Base-by-base conservation (phyloP, 441 rosid species). In the Gossypium aridum region DNA sequence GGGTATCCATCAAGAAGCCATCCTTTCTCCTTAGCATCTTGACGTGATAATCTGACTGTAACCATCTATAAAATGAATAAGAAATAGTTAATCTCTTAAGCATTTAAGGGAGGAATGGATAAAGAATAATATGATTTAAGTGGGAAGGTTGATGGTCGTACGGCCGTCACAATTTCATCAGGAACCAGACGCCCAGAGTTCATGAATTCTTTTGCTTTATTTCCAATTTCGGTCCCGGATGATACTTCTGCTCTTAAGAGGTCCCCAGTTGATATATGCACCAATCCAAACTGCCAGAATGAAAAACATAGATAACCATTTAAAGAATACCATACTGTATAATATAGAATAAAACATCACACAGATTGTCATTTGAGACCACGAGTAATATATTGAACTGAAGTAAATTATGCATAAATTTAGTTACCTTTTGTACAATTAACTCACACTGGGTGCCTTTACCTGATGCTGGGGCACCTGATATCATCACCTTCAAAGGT, bases 1-100 rank as follows among this genome's bases (percentile, higher is more conserved):
- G 98, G 99, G 79, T 86, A 92, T 26, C 99, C 99, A 86, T 95
- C 98, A 19, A 92, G 90, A 83, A 92, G 98, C 99, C 99, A 95
- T 56, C 98, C 98, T n/a, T 77, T 86, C 74, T 83, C 82, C 85
- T 86, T 87, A 74, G 86, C 93, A 81, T 95, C 99, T 79, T 87
- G 85, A 39, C 79, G 81, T 14, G 94, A 86, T 83, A 95, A 82
- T 71, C 98, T 80, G 66, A 80, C 78, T 2, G 85, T 85, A 76
- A 91, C 93, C 97, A 95, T 92, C 98, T 95, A 75, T 26, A 79
- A 60, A 77, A 47, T 13, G 67, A 54, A 45, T 61, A 75, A 17
- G 22, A 23, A 49, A 74, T 25, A 49, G 23, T 55, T 19, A 56
- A 71, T 45, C 16, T 61, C 68, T 61, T 61, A 7, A 45, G 59